phyloP scores from a whole-genome alignment of 352 stramenopile genomes.

The Phytophthora litchii region DNA sequence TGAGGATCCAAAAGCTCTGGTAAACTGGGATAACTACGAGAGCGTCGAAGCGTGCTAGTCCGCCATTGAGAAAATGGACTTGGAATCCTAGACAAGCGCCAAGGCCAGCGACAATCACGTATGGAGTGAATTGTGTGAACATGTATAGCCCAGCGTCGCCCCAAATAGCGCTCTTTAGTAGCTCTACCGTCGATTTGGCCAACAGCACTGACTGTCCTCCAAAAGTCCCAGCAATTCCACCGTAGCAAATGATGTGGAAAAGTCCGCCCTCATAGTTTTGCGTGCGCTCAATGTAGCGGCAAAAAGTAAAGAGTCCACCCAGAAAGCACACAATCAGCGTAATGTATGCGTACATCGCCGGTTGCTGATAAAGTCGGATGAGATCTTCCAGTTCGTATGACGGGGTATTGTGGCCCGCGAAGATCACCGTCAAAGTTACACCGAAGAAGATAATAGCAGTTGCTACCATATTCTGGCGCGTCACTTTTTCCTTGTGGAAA shows the following conservation, averaged over 20 bases:
- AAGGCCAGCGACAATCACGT: conserved; percentile 79
- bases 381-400: conserved; percentile 89
- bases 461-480: conserved; percentile 75
- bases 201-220: conserved; percentile 89
- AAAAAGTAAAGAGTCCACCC: conserved; percentile 58
- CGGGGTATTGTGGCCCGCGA: conserved; percentile 85
- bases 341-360: conserved; percentile 87
- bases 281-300: conserved; percentile 76
- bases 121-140: conserved; percentile 79
- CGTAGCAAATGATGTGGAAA: conserved; percentile 89
- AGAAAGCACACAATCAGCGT: conserved; percentile 77
- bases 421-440: conserved; percentile 90
- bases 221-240: conserved; percentile 88
- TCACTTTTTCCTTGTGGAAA: conserved; percentile 91
- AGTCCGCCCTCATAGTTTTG: conserved; percentile 70
- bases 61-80: conserved; percentile 90
- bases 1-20: conserved; percentile 92
- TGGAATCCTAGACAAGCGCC: conserved; percentile 77
- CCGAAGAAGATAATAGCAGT: conserved; percentile 90
- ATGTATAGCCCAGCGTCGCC: conserved; percentile 74
- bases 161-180: conserved; percentile 92
- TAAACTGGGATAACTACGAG: conserved; percentile 92
- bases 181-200: conserved; percentile 89
- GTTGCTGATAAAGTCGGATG: conserved; percentile 79
- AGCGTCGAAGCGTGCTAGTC: conserved; percentile 88